Base-by-base conservation (phyloP, 108 stramenopile species). In the Seminavis robusta region DNA sequence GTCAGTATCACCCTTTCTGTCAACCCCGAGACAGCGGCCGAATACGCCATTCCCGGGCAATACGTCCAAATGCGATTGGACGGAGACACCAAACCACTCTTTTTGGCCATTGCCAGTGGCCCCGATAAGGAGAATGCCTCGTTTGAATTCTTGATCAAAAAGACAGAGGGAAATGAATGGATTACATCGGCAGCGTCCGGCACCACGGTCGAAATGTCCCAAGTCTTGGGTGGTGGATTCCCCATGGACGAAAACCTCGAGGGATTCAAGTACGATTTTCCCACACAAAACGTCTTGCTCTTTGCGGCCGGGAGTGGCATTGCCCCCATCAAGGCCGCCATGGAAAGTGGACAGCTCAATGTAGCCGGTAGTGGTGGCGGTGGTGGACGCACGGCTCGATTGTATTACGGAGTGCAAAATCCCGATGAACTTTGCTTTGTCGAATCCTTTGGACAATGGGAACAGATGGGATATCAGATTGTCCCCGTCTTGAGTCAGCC, bases 91-190 rank as follows among this genome's bases (percentile, higher is more conserved):
- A 86, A 92, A 32, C 84, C 86, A 7, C 52, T 88, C 40, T 92
- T 92, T 56, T 61, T 92, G 42, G 90, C 90, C 48, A 88, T 92
- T 63, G 77, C 86, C n/a, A 80, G 77, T 43, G 56, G 84, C 8
- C 90, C 90, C 17, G 43, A 61, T 16, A 37, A 65, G 1, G 77
- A 70, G 52, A 78, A 72, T 48, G 57, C 64, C 16, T 53, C 62
- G n/a, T 82, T 94, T 45, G 92, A 94, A 52, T 95, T 95, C 60
- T 69, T 95, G 36, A 69, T 95, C 48, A 95, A 94, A 56, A 84
- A 83, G 41, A 89, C 88, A 25, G 92, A 92, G 6, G 67, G 62
- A 61, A 95, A 92, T 47, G 70, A 59, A 24, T 89, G 88, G 84
- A 42, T 94, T 16, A 83, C 84, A 13, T 33, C 44, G 15, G 52